These are phyloP conservation scores for Tubosaeta sp. DNA, from an alignment of 768 basidiomycete genomes.

Conservation along the genomic window DNA sequence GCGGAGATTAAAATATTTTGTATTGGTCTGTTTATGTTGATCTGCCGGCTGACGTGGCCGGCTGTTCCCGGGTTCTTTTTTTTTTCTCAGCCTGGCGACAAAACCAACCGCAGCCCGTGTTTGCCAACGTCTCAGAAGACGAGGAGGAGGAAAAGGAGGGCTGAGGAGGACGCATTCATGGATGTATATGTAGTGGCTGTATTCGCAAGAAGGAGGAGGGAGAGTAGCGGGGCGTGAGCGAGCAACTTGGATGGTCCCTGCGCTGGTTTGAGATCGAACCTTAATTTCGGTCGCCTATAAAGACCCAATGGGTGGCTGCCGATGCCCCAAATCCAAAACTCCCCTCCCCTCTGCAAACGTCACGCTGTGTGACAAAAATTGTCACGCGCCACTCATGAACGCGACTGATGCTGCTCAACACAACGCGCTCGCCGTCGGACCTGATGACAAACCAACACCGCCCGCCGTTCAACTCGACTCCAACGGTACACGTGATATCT, in stretches of 20 bases:
- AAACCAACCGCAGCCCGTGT: constrained; percentile 86
- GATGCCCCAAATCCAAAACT: constrained; percentile 61
- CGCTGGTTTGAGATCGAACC: constrained; percentile 75
- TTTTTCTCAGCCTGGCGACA: constrained; percentile 75
- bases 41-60: constrained; percentile 56
- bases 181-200: constrained; percentile 5
- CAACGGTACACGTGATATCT: constrained; percentile 40
- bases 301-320: constrained; percentile 65
- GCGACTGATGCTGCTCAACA: constrained; percentile 35
- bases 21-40: constrained; percentile 32
- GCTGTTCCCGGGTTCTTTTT: constrained; percentile 33
- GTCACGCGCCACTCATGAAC: constrained; percentile 74
- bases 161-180: constrained; percentile 20
- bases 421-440: constrained; percentile 28
- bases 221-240: constrained; percentile 30
- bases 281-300: constrained; percentile 80
- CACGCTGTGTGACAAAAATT: constrained; percentile 56
- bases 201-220: constrained; percentile 8
- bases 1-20: constrained; percentile 29
- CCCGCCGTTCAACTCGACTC: constrained; percentile 20
- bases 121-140: constrained; percentile 55
- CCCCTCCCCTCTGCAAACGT: constrained; percentile 48
- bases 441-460: constrained; percentile 27
- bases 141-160: constrained; percentile 56
- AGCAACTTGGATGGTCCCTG: constrained; percentile 57